A percentile compares a stretch with the other conserved stretches of the same genome.
Evolutionary conservation across 495 filamentous ascomycete species (phyloP).

Genomic region (Bacidia rubella): DNA sequence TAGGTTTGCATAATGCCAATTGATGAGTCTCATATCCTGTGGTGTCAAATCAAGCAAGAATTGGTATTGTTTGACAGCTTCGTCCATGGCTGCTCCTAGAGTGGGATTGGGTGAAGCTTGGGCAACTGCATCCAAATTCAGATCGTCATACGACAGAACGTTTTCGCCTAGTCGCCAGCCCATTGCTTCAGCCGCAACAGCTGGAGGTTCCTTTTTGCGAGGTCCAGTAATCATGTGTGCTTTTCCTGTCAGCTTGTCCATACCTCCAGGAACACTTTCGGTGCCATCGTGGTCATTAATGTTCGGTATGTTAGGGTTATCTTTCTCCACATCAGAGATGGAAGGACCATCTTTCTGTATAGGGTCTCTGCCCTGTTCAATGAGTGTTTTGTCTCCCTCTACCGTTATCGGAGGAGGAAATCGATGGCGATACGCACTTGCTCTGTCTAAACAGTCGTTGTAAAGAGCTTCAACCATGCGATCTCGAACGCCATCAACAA

Average conservation of each 20-base stretch:
- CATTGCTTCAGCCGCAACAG: constrained; percentile 55
- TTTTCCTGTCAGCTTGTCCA: constrained; percentile 46
- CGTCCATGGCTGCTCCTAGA: constrained; percentile 78
- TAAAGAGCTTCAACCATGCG: constrained; percentile 75
- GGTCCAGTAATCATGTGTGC: constrained; percentile 43
- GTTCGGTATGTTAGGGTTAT: constrained; percentile 23
- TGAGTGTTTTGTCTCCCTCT: constrained; percentile 73
- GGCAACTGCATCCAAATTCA: constrained; percentile 57
- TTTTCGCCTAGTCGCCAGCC: constrained; percentile 68
- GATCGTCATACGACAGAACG: constrained; percentile 46
- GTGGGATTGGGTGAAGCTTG: constrained; percentile 50
- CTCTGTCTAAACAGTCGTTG: constrained; percentile 84
- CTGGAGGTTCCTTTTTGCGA: constrained; percentile 46
- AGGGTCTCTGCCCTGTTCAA: constrained; percentile 71
- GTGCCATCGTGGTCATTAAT: constrained; percentile 20
- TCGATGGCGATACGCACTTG: constrained; percentile 77
- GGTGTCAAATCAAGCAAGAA: constrained; percentile 67
- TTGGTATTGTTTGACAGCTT: constrained; percentile 76
- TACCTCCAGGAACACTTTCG: constrained; percentile 42
- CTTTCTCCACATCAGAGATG: constrained; percentile 30
- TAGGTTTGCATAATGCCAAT: constrained; percentile 97
- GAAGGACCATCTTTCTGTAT: constrained; percentile 46
- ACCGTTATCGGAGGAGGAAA: constrained; percentile 51
- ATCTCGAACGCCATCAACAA: constrained; percentile 70
- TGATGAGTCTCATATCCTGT: constrained; percentile 78